These are phyloP conservation scores for Fagopyrum esculentum DNA, from an alignment of 148 eudicot species.

Conservation along the genomic window DNA sequence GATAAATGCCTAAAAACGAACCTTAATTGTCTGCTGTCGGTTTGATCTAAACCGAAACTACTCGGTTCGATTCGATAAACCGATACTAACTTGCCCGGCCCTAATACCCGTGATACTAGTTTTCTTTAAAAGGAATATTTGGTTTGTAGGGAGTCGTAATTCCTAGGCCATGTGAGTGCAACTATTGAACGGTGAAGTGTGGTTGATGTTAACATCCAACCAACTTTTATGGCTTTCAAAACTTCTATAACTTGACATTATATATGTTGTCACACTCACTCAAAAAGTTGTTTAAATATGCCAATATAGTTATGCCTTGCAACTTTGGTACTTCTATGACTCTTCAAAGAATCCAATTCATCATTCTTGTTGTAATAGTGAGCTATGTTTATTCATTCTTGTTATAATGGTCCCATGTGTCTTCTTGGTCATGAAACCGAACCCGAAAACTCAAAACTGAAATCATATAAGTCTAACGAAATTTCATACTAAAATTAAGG, in stretches of 20 bases:
- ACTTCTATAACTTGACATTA: neutral
- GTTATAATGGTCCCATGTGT: neutral
- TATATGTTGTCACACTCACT: neutral
- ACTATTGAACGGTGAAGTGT: neutral
- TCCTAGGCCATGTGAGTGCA: slow-evolving; percentile 6
- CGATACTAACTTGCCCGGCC: too few relatives aligned
- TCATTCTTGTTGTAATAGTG: neutral
- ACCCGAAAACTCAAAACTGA: neutral
- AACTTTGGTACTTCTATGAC: neutral
- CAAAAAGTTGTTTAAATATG: neutral
- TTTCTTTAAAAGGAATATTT: neutral
- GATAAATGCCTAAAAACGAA: too few relatives aligned
- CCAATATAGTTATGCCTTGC: neutral
- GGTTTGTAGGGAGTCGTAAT: neutral
- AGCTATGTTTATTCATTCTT: neutral
- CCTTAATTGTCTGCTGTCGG: too few relatives aligned
- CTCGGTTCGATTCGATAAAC: too few relatives aligned
- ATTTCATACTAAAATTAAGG: too few relatives aligned
- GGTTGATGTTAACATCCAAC: slow-evolving; percentile 3
- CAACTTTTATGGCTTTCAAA: neutral
- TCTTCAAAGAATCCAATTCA: neutral
- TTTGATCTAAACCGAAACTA: too few relatives aligned
- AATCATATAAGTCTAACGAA: too few relatives aligned
- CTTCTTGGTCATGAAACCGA: neutral
- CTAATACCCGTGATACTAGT: too few relatives aligned